phyloP scores from a whole-genome alignment of 169 alveolate genomes.

The Plasmodium gallinaceum region DNA sequence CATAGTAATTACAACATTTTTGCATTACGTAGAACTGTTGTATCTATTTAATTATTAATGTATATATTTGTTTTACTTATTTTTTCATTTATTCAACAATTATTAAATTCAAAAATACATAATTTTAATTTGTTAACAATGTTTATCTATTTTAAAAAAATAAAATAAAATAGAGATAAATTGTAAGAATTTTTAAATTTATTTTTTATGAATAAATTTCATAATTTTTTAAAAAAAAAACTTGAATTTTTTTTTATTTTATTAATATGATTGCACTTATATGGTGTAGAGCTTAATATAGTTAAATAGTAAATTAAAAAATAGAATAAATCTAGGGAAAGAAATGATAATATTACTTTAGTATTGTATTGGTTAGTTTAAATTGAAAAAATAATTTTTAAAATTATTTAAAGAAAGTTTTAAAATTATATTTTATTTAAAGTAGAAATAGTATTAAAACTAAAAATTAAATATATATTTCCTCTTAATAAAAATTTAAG shows the following conservation, averaged over 20 bases:
- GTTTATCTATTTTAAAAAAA: neutral
- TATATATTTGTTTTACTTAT: conserved; percentile 16
- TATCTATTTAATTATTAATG: neutral
- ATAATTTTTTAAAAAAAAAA: conserved; percentile 14
- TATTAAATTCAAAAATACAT: neutral
- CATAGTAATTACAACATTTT: neutral
- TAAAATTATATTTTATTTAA: too few relatives aligned
- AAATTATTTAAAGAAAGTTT: too few relatives aligned
- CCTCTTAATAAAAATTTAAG: too few relatives aligned
- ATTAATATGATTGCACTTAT: neutral
- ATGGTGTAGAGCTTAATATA: neutral
- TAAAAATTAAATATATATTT: too few relatives aligned
- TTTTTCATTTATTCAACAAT: neutral
- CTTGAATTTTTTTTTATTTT: conserved; percentile 18
- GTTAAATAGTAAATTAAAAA: neutral
- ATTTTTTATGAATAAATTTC: conserved; percentile 21
- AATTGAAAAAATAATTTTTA: neutral
- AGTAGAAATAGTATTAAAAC: too few relatives aligned
- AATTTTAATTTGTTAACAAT: conserved; percentile 31
- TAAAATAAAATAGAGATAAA: too few relatives aligned
- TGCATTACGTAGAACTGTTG: conserved; percentile 6
- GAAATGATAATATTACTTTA: neutral
- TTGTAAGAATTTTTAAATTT: neutral
- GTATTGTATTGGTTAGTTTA: neutral
- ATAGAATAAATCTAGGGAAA: neutral